A percentile compares a stretch with the other conserved stretches of the same genome.
Conservation (phyloP, 495 filamentous ascomycete species). For the Massariosphaeria phaeospora region DNA sequence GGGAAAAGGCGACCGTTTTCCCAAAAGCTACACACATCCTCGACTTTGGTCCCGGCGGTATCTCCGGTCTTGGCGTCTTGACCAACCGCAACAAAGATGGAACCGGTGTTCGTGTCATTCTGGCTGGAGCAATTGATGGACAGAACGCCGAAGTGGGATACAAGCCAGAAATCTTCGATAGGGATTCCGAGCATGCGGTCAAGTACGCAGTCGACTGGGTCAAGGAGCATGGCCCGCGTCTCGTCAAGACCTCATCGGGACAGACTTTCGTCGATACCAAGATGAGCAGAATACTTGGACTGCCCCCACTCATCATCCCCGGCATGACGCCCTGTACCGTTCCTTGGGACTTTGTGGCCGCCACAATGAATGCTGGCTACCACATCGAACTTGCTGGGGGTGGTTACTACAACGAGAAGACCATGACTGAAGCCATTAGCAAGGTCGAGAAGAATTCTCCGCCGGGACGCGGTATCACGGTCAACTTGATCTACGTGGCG, state of each 20-base stretch:
- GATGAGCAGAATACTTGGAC: constrained; percentile 87
- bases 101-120: constrained; percentile 89
- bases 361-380: constrained; percentile 92
- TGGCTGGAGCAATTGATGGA: constrained; percentile 86
- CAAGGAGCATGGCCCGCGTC: constrained; percentile 82
- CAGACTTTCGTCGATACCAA: constrained; percentile 93
- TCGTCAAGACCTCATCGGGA: constrained; percentile 80
- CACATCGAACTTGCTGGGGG: constrained; percentile 86
- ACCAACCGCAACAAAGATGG: constrained; percentile 98
- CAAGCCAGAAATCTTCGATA: constrained; percentile 94
- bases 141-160: constrained; percentile 88
- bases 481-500: constrained; percentile 96
- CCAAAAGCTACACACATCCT: constrained; percentile 84
- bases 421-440: constrained; percentile 78
- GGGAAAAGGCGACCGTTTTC: constrained; percentile 90
- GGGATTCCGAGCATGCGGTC: constrained; percentile 86
- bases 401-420: constrained; percentile 89
- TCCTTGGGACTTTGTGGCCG: constrained; percentile 92
- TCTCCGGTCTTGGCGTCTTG: constrained; percentile 91
- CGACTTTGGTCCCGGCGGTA: constrained; percentile 94
- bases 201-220: constrained; percentile 98
- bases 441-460: constrained; percentile 89
- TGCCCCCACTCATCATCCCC: constrained; percentile 87
- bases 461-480: constrained; percentile 83
- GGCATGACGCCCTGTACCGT: constrained; percentile 96